Evolutionary conservation across 2,329 filamentous ascomycete genomes (phyloP).

Genomic region (Scopulariopsis brevicaulis): DNA sequence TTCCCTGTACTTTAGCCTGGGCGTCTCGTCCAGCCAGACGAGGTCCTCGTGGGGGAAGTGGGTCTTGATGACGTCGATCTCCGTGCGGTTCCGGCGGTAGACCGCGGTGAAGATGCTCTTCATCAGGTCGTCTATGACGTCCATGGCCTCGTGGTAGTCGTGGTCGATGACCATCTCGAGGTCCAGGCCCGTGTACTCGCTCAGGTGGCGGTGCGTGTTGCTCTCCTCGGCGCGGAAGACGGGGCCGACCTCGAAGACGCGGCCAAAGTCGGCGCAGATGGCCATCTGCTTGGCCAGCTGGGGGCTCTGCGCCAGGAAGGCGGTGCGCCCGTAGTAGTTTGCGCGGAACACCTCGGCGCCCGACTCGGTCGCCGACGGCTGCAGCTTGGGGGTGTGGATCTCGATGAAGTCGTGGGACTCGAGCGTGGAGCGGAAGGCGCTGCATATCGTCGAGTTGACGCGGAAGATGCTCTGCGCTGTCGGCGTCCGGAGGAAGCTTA

Average conservation of each 20-base stretch:
- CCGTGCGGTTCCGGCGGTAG: constrained; percentile 31
- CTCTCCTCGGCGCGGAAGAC: constrained; percentile 94
- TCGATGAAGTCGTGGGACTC: constrained; percentile 74
- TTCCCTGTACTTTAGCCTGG: constrained; percentile 68
- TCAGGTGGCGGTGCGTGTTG: constrained; percentile 89
- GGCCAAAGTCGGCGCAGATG: constrained; percentile 78
- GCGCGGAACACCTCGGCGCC: constrained; percentile 86
- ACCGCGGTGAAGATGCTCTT: constrained; percentile 52
- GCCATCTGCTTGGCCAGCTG: constrained; percentile 90
- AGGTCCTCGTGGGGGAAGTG: constrained; percentile 82
- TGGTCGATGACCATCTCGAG: constrained; percentile 85
- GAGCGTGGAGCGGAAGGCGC: constrained; percentile 66
- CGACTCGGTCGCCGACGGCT: constrained; percentile 82
- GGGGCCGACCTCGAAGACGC: constrained; percentile 80
- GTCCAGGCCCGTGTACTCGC: constrained; percentile 88
- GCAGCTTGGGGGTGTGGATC: constrained; percentile 87
- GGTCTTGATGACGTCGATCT: constrained; percentile 69
- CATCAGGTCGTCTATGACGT: constrained; percentile 66
- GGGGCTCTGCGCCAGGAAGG: constrained; percentile 84
- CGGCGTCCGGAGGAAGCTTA: constrained; percentile 77
- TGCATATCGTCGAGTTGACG: constrained; percentile 69
- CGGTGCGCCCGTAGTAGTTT: constrained; percentile 79
- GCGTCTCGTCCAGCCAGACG: constrained; percentile 77
- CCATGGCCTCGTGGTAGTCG: constrained; percentile 80
- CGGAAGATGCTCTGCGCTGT: constrained; percentile 82